These are phyloP conservation scores for Cynanchum wilfordii DNA, from an alignment of 257 asterid species.

Conservation along the genomic window DNA sequence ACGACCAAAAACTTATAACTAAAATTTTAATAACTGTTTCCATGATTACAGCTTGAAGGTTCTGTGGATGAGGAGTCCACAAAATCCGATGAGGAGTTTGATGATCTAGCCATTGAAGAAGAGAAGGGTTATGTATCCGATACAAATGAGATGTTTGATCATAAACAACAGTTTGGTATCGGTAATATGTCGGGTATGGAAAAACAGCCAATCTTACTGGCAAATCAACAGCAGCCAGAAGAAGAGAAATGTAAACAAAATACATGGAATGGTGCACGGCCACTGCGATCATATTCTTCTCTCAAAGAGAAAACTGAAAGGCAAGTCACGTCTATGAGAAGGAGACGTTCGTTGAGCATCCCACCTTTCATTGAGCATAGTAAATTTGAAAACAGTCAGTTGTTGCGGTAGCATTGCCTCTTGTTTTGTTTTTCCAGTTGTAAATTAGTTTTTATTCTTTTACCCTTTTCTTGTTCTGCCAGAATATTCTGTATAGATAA, in stretches of 20 bases:
- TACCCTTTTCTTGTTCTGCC: background rate
- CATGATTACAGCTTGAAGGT: constrained; percentile 60
- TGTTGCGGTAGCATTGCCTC: constrained; percentile 3
- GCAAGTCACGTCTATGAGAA: constrained; percentile 19
- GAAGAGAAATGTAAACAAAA: constrained; percentile 42
- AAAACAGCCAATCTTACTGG: constrained; percentile 16
- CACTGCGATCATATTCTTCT: constrained; percentile 21
- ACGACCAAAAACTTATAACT: too few species aligned
- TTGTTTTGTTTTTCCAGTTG: background rate
- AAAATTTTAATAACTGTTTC: background rate
- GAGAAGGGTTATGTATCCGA: constrained; percentile 46
- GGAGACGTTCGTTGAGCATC: constrained; percentile 32
- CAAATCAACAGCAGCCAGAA: constrained; percentile 13
- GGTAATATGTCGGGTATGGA: constrained; percentile 9
- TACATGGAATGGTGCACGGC: constrained; percentile 29
- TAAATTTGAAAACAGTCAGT: constrained; percentile 10
- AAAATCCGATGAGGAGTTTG: constrained; percentile 85
- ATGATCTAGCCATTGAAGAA: constrained; percentile 71
- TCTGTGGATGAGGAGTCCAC: constrained; percentile 87
- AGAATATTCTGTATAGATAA: background rate
- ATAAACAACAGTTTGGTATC: constrained; percentile 18
- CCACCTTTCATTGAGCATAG: constrained; percentile 15
- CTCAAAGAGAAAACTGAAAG: constrained; percentile 35
- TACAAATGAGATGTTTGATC: constrained; percentile 36
- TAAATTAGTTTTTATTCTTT: background rate